Conservation (phyloP, 2,329 filamentous ascomycete species). For the Tetracladium maxilliforme region DNA sequence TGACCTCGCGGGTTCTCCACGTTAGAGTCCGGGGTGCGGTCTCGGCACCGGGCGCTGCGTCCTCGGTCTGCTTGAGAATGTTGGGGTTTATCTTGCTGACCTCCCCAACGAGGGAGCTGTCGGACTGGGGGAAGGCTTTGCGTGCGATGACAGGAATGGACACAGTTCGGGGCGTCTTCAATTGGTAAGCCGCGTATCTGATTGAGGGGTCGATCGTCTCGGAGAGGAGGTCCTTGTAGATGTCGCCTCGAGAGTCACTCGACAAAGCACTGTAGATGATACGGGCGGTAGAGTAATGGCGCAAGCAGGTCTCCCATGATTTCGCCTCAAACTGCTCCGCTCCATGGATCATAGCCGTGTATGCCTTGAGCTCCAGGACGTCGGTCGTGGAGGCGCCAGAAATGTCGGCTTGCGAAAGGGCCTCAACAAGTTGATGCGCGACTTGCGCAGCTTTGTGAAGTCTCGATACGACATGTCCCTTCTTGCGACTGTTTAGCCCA, state of each 20-base stretch:
- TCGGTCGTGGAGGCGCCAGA: slow-evolving; percentile 56
- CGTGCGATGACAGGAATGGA: slow-evolving; percentile 67
- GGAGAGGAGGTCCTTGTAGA: slow-evolving; percentile 73
- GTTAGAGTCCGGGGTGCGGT: slow-evolving; percentile 59
- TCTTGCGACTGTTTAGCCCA: slow-evolving; percentile 63
- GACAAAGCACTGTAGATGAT: slow-evolving; percentile 72
- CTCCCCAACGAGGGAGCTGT: slow-evolving; percentile 44
- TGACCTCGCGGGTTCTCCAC: slow-evolving; percentile 76
- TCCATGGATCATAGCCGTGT: slow-evolving; percentile 62
- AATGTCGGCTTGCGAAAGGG: slow-evolving; percentile 46
- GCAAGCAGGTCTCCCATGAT: slow-evolving; percentile 67
- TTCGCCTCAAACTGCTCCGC: slow-evolving; percentile 77
- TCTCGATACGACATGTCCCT: slow-evolving; percentile 79
- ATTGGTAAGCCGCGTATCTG: slow-evolving; percentile 85
- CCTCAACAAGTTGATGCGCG: slow-evolving; percentile 51
- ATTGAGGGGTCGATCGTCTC: slow-evolving; percentile 87
- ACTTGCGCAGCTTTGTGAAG: slow-evolving; percentile 64
- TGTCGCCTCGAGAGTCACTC: slow-evolving; percentile 51
- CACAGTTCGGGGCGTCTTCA: slow-evolving; percentile 73
- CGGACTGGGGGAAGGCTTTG: slow-evolving; percentile 58
- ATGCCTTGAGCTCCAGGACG: slow-evolving; percentile 74
- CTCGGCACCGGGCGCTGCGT: slow-evolving; percentile 30
- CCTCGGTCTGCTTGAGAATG: slow-evolving; percentile 41
- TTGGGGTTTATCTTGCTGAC: slow-evolving; percentile 58
- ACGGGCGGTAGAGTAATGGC: slow-evolving; percentile 59